Base-by-base conservation (phyloP, 306 rosid species). In the Prunus campanulata region DNA sequence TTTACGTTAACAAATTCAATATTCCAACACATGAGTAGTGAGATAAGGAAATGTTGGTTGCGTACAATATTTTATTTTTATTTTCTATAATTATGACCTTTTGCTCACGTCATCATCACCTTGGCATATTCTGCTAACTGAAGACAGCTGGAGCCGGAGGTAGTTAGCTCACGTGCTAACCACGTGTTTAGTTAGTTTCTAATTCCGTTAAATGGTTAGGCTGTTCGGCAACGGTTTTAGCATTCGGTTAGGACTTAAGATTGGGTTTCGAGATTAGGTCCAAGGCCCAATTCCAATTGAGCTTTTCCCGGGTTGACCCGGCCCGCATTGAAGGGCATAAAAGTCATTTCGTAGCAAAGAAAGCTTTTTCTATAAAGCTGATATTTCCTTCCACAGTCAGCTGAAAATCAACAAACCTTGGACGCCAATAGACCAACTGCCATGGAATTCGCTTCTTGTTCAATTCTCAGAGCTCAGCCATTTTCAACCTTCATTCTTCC, bases 371-470 rank as follows among this genome's bases (percentile, higher is more conserved):
- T 11, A 0, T 25, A 13, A 63, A 30, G n/a, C 59, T 25, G 77
- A 46, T 64, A 46, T 25, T 73, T 30, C 55, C 48, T 39, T 32
- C 49, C 14, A 35, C 77, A 0, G 7, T 18, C 20, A 46, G 69
- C n/a, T 47, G 27, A 5, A 59, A 59, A 18, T 44, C 68, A 24
- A 72, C 68, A n/a, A 73, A 30, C 68, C 50, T 44, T 59, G 51
- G 52, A 16, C 55, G n/a, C 64, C 44, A 27, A 6, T 19, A 35
- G 42, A 8, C 77, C 64, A 79, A 71, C 60, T 19, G 70, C 79
- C 83, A 88, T 86, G 92, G 88, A 82, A 49, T 56, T 54, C 20
- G 80, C 86, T 64, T 77, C 77, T 6, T 81, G 81, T 68, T 77
- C 86, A 25, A 66, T 71, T 24, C 70, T 80, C 56, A 32, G 25